phyloP scores from a whole-genome alignment of 2,329 filamentous ascomycete genomes.

The Echinosphaeria canescens region DNA sequence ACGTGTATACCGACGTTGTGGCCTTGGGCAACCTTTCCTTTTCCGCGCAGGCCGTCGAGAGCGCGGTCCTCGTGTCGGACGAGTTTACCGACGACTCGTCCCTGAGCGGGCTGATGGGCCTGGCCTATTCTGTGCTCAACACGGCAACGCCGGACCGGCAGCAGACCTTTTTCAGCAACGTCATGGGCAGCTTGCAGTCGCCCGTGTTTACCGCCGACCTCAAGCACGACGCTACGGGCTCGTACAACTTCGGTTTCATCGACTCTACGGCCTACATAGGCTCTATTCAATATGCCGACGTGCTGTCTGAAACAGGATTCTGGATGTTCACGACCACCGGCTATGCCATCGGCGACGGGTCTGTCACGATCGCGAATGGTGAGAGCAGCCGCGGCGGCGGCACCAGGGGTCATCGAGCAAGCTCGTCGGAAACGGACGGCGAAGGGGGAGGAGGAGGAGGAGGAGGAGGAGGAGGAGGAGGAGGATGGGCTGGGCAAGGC shows the following conservation, averaged over 20 bases:
- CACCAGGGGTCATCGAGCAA: no score
- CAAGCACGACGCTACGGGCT: slow-evolving; percentile 7
- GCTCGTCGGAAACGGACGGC: no score
- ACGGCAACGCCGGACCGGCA: slow-evolving; percentile 16
- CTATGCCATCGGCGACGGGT: neutral
- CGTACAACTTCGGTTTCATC: slow-evolving; percentile 18
- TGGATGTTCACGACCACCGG: slow-evolving; percentile 1
- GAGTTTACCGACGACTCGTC: slow-evolving; percentile 14
- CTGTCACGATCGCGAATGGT: slow-evolving; percentile 5
- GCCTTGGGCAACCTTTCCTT: slow-evolving; percentile 18
- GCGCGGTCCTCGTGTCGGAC: slow-evolving; percentile 15
- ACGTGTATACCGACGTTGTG: slow-evolving; percentile 19
- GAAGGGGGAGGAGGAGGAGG: no score
- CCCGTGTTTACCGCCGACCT: slow-evolving; percentile 13
- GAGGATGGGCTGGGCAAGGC: no score
- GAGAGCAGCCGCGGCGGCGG: slow-evolving; percentile 30
- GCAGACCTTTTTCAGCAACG: slow-evolving; percentile 17
- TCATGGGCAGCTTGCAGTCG: slow-evolving; percentile 8
- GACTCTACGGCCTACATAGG: slow-evolving; percentile 32
- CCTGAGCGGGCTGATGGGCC: slow-evolving; percentile 19
- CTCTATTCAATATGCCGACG: slow-evolving; percentile 11
- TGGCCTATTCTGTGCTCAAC: slow-evolving; percentile 20
- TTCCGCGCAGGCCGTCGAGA: slow-evolving; percentile 18
- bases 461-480: no score
- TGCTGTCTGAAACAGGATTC: neutral